These are phyloP conservation scores for Closterium sp. DNA, from an alignment of 139 green algal species.

Conservation along the genomic window DNA sequence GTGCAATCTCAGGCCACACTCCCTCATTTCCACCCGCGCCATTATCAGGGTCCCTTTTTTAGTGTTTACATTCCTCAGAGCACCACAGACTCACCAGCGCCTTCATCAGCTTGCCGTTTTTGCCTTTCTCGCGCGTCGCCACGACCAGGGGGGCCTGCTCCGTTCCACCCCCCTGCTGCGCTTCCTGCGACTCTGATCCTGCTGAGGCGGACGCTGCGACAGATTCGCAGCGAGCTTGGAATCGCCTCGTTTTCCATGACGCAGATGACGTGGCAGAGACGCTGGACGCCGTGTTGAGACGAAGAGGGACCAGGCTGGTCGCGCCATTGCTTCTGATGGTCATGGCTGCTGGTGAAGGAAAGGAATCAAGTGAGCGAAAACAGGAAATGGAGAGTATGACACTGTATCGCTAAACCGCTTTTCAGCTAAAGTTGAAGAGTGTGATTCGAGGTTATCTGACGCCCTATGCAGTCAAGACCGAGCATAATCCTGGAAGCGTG, in stretches of 20 bases:
- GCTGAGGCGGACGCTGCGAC: background rate
- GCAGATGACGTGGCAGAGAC: background rate
- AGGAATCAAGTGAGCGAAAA: background rate
- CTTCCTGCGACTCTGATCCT: background rate
- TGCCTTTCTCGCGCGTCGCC: constrained; percentile 22
- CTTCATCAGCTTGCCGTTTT: constrained; percentile 27
- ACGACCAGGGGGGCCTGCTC: background rate
- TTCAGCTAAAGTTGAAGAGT: too few relatives aligned
- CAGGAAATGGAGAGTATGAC: background rate
- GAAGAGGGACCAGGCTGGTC: background rate
- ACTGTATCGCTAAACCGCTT: too few relatives aligned
- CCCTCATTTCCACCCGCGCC: too few relatives aligned
- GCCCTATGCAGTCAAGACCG: background rate
- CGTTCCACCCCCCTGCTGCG: background rate
- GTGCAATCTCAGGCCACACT: too few relatives aligned
- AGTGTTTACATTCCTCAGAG: background rate
- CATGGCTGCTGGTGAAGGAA: background rate
- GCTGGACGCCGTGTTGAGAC: background rate
- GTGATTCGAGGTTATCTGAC: too few relatives aligned
- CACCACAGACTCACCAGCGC: background rate
- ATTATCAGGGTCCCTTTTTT: too few relatives aligned
- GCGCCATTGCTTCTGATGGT: background rate
- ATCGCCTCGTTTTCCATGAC: background rate
- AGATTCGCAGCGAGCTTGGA: background rate
- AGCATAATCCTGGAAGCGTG: background rate